These are phyloP conservation scores for Rhodotorula kratochvilovae DNA, from an alignment of 768 basidiomycete genomes.

Conservation along the genomic window DNA sequence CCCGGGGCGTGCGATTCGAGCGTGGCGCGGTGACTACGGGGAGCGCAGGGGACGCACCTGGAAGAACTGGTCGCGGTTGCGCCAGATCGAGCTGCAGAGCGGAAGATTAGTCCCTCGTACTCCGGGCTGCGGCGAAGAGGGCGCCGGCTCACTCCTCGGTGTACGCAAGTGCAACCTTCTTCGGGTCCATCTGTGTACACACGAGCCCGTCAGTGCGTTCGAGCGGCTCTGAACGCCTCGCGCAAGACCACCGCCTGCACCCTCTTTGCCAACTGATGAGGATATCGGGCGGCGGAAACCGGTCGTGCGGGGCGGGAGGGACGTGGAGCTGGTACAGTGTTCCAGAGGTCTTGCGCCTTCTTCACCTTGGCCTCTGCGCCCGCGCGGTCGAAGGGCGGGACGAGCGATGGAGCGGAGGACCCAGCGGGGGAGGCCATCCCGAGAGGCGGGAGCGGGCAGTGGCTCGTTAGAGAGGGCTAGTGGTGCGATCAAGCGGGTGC, in stretches of 20 bases:
- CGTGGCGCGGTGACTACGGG: no score
- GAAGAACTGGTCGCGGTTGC: conserved; percentile 57
- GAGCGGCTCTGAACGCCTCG: not conserved
- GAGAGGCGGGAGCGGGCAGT: no score
- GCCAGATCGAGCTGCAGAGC: conserved; percentile 49
- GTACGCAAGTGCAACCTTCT: conserved; percentile 53
- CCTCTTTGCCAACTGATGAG: no score
- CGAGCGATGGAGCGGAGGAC: not conserved
- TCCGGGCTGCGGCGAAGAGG: no score
- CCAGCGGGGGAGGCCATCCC: no score
- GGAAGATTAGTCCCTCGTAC: not conserved
- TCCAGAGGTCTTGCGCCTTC: conserved; percentile 56
- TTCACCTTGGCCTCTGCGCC: conserved; percentile 52
- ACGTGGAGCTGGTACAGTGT: conserved; percentile 45
- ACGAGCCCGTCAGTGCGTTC: no score
- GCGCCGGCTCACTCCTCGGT: conserved; percentile 46
- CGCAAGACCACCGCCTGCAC: no score
- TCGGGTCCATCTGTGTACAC: conserved; percentile 8
- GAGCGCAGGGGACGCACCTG: conserved; percentile 8
- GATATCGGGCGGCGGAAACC: no score
- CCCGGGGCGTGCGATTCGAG: no score
- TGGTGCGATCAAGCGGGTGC: no score
- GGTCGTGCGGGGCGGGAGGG: not conserved
- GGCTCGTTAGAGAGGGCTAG: no score
- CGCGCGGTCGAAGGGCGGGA: conserved; percentile 21